These are phyloP conservation scores for Panaeolus papilionaceus DNA, from an alignment of 768 basidiomycete genomes.

Conservation along the genomic window DNA sequence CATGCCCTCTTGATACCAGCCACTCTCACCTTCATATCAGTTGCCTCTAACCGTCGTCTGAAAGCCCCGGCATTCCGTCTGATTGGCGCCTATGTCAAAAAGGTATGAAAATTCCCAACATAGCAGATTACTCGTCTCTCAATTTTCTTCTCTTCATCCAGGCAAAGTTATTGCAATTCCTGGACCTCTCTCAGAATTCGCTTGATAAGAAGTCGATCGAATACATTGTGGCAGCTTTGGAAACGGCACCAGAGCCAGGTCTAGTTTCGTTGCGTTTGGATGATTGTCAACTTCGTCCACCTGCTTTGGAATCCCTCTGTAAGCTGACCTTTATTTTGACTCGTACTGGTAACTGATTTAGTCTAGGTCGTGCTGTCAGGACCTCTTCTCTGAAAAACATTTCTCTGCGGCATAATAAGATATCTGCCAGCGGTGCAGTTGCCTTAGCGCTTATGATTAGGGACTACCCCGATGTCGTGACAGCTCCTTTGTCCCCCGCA, in stretches of 20 bases:
- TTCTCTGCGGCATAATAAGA: constrained; percentile 88
- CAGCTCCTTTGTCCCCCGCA: constrained; percentile 39
- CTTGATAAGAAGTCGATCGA: constrained; percentile 89
- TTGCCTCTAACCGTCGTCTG: constrained; percentile 86
- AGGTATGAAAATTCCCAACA: constrained; percentile 47
- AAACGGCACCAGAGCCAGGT: constrained; percentile 56
- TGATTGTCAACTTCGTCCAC: constrained; percentile 79
- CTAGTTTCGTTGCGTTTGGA: constrained; percentile 87
- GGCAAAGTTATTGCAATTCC: constrained; percentile 81
- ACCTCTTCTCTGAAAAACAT: constrained; percentile 87
- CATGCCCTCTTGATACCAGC: constrained; percentile 89
- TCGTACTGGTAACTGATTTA: constrained; percentile 18
- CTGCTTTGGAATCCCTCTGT: constrained; percentile 84
- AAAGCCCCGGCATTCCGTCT: constrained; percentile 79
- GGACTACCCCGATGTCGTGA: constrained; percentile 88
- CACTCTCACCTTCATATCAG: constrained; percentile 79
- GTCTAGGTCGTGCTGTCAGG: constrained; percentile 79
- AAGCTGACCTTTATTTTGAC: constrained; percentile 32
- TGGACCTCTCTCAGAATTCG: constrained; percentile 87
- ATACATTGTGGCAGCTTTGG: constrained; percentile 74
- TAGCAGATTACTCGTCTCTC: constrained; percentile 9
- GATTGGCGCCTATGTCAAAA: constrained; percentile 79
- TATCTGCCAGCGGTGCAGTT: constrained; percentile 84
- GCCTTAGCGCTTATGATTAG: constrained; percentile 95
- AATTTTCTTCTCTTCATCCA: constrained; percentile 34